phyloP scores from a whole-genome alignment of 2,329 filamentous ascomycete species.

The Akanthomyces uredinophilus region DNA sequence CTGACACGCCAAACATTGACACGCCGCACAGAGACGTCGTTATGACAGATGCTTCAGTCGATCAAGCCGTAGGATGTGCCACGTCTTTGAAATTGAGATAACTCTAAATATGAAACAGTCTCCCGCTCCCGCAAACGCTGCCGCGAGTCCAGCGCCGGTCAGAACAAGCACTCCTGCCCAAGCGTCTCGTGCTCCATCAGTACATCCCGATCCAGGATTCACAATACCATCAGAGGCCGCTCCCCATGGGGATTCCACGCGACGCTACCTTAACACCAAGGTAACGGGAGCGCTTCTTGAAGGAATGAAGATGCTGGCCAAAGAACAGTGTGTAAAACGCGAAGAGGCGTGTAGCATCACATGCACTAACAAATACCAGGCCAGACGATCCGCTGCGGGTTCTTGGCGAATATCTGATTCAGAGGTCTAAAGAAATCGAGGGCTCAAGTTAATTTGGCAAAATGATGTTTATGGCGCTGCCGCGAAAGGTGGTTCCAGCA shows the following conservation, averaged over 20 bases:
- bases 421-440: conserved; percentile 58
- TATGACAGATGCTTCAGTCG: conserved; percentile 39
- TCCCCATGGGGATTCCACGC: conserved; percentile 61
- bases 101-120: conserved; percentile 28
- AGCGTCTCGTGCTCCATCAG: conserved; percentile 52
- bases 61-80: conserved; percentile 36
- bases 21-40: conserved; percentile 33
- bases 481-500: not conserved
- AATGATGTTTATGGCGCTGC: not conserved
- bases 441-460: not conserved
- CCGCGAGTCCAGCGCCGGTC: conserved; percentile 38
- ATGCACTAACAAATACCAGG: conserved; percentile 29
- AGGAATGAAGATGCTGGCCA: conserved; percentile 68
- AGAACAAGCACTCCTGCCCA: conserved; percentile 47
- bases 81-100: not conserved
- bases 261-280: conserved; percentile 67
- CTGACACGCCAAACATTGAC: conserved; percentile 13
- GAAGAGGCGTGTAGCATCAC: too few species aligned
- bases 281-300: conserved; percentile 64
- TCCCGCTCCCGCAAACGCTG: conserved; percentile 31
- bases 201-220: conserved; percentile 48
- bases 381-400: conserved; percentile 64
- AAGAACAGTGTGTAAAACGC: conserved; percentile 57
- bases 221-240: conserved; percentile 56
- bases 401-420: conserved; percentile 65